Base-by-base conservation (phyloP, 2,329 filamentous ascomycete species). In the Colletotrichum gloeosporioides region DNA sequence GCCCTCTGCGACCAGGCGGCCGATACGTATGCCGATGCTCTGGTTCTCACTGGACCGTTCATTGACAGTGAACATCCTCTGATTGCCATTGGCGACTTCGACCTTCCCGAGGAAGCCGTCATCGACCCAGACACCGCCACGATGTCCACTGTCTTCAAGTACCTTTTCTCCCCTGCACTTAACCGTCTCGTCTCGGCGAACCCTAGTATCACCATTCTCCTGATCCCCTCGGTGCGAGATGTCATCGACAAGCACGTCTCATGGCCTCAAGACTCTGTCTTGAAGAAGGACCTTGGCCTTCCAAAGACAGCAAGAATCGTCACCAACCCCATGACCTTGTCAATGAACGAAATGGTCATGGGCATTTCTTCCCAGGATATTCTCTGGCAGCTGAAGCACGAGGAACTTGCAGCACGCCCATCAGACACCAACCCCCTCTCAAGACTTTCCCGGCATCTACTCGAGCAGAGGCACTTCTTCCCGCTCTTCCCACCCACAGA, bases 401-500 rank as follows among this genome's bases (percentile, higher is more conserved):
- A 96, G 80, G 95, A 98, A 83, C 82, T 92, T 9, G 88, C 93
- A 2, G 90, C 90, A 2, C 89, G 88, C 65, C 89, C 90, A 0
- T 83, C 84, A 10, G 90, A 93, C 69, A 83, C 89, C 0, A 92
- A 95, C 79, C 80, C 95, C 31, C 88, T 96, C 80, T 92, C 93
- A 18, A 88, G 96, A n/a, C 85, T 96, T 63, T 92, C 94, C 8
- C 90, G 92, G 25, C 93, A 97, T 79, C 84, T 99, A 22, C 91
- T 99, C 73, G 94, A 98, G 85, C 97, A 99, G 86, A 89, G 96
- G 8, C 96, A 97, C 82, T 99, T 96, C 84, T 95, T 95, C 81
- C 97, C 97, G 0, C 86, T 99, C 1, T 98, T 96, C 82, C 97
- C 97, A 8, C 93, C 96, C 0, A 90, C 93, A 15, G 92, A 94